A percentile compares a stretch with the other conserved stretches of the same genome.
Conservation (phyloP, 2,329 filamentous ascomycete genomes). For the Fusarium sp. region DNA sequence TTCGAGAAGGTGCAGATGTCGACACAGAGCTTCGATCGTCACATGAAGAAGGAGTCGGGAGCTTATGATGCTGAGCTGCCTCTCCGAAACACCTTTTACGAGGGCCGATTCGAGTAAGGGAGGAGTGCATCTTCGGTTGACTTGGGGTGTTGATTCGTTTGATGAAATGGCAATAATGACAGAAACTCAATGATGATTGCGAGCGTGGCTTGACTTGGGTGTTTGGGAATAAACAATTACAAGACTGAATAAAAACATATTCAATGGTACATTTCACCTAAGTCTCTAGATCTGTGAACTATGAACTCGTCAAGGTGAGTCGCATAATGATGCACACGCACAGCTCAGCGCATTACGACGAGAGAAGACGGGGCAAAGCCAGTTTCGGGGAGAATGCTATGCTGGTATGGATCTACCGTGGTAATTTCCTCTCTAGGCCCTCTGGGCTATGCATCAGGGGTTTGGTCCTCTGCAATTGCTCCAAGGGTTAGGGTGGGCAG, state of each 20-base stretch:
- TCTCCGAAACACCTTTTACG: constrained; percentile 49
- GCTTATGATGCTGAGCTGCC: constrained; percentile 49
- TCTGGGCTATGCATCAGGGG: background rate
- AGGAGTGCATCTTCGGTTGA: background rate
- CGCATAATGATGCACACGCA: background rate
- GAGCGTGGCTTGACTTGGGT: background rate
- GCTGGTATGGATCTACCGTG: background rate
- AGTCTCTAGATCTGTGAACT: background rate
- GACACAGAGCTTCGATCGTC: constrained; percentile 55
- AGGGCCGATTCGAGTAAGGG: constrained; percentile 25
- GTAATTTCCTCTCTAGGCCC: background rate
- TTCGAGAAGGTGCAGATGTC: constrained; percentile 59
- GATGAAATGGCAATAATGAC: background rate
- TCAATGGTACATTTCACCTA: background rate
- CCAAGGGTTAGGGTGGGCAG: background rate
- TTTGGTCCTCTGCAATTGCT: background rate
- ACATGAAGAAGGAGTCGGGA: constrained; percentile 55
- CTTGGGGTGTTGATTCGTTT: background rate
- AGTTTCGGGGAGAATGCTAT: background rate
- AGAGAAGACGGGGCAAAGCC: background rate
- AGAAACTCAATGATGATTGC: background rate
- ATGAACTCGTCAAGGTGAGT: background rate
- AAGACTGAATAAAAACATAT: background rate
- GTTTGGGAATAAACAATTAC: background rate
- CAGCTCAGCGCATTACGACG: background rate